phyloP scores from a whole-genome alignment of 2,329 filamentous ascomycete genomes.

The Colletotrichum limetticola region DNA sequence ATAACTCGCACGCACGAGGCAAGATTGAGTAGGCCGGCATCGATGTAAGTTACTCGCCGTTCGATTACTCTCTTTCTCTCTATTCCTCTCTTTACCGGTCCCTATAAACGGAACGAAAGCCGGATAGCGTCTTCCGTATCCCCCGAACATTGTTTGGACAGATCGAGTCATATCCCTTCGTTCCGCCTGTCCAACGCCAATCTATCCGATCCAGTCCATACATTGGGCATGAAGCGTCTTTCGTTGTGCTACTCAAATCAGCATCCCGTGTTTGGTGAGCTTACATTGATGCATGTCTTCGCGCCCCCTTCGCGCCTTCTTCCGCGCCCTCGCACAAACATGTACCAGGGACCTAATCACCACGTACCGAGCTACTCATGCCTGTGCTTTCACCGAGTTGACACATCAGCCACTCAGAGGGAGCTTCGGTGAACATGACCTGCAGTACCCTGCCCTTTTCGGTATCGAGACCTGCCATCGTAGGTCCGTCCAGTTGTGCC shows the following conservation, averaged over 20 bases:
- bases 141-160: background rate
- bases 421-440: conserved; percentile 17
- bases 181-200: background rate
- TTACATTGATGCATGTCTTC: background rate
- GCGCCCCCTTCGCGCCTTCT: background rate
- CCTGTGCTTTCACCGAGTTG: conserved; percentile 29
- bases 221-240: background rate
- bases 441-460: conserved; percentile 31
- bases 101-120: background rate
- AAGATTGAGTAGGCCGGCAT: background rate
- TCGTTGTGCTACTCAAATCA: background rate
- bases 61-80: background rate
- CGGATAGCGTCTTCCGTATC: background rate
- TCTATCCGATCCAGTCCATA: background rate
- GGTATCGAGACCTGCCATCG: conserved; percentile 11
- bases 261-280: background rate
- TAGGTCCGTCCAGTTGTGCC: conserved; percentile 14
- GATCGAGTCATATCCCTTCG: background rate
- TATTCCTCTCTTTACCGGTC: background rate
- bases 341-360: conserved; percentile 17
- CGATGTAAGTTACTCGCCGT: background rate
- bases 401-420: conserved; percentile 24
- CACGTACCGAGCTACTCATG: conserved; percentile 21
- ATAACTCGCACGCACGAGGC: background rate
- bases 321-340: conserved; percentile 1